Evolutionary conservation across 1,139 yeast genomes (phyloP), one percentile per base, ranked within the genome.

Genomic region (Geotrichum phurueaensis): DNA sequence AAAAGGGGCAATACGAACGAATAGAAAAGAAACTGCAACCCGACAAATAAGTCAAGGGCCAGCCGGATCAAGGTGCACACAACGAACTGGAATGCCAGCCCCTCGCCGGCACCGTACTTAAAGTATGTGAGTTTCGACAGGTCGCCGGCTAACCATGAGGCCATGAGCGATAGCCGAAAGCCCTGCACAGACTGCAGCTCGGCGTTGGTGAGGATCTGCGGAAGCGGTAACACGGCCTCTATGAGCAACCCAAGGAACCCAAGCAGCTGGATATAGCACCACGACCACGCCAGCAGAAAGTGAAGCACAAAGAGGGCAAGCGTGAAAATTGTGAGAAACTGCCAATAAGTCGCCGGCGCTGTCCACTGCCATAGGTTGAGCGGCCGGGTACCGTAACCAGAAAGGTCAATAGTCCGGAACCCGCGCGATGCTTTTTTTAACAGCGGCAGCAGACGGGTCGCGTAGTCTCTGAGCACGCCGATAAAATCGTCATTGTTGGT

Each of bases 91-190:
- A 78, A 68, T 10, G 94, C 85, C 29, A 89, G 83, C 51, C 67
- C 66, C 65, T 86, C 81, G 60, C 80, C 80, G 0, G 96, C 87
- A 12, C 96, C 95, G 71, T 79, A 86, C 15, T 87, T 68, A 62
- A 90, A 78, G 71, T 88, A 90, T 57, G 85, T 77, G 49, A 91
- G 80, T 71, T 91, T 91, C 49, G 90, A 82, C 54, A 86, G 76
- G 74, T 91, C 97, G 58, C 97, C 97, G 63, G 94, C 86, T 10
- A 91, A 76, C 97, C 97, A 91, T 68, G 94, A 86, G 36, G 89
- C 75, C 55, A 91, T 73, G 57, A 91, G 76, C 47, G 92, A 82
- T 54, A 86, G 77, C 68, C 91, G 86, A 75, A 91, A 90, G 64
- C 94, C 94, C 66, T 86, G 86, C 6, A 87, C 84, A 0, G 89